Conservation (phyloP, 1,284 basidiomycete genomes). For the Ustilago trichophora region DNA sequence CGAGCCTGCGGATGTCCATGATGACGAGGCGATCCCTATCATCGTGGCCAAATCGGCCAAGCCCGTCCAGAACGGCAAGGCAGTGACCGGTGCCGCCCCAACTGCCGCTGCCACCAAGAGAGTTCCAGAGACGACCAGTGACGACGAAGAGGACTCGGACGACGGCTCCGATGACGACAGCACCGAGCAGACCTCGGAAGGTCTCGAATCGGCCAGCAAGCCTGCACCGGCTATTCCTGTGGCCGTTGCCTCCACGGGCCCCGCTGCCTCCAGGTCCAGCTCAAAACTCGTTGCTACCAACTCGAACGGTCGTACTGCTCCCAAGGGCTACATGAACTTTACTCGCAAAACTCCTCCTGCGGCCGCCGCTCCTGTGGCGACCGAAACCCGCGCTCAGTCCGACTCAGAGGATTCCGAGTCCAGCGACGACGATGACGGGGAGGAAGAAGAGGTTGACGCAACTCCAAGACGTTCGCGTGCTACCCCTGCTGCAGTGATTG, state of each 20-base stretch:
- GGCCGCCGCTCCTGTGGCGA: slow-evolving; percentile 2
- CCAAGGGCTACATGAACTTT: slow-evolving; percentile 36
- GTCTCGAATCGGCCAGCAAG: slow-evolving; percentile 12
- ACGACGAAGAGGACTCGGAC: slow-evolving; percentile 27
- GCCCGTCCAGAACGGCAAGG: slow-evolving; percentile 10
- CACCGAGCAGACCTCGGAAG: slow-evolving; percentile 43
- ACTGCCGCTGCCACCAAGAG: slow-evolving; percentile 6
- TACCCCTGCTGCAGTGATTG: slow-evolving; percentile 27
- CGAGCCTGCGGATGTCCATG: slow-evolving; percentile 44
- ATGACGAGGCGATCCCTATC: slow-evolving; percentile 26
- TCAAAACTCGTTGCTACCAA: slow-evolving; percentile 20
- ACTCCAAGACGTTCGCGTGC: slow-evolving; percentile 13
- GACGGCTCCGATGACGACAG: slow-evolving; percentile 26
- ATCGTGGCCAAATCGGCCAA: slow-evolving; percentile 15
- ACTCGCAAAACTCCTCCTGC: slow-evolving; percentile 14
- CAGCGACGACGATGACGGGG: slow-evolving; percentile 17
- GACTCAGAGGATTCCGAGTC: slow-evolving; percentile 15
- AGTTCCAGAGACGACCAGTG: slow-evolving; percentile 24
- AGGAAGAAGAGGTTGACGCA: slow-evolving; percentile 7
- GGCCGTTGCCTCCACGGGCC: slow-evolving; percentile 5
- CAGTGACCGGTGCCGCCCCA: slow-evolving; percentile 1
- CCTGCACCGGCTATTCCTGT: slow-evolving; percentile 17
- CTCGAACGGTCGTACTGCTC: slow-evolving; percentile 15
- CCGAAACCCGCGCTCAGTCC: neutral
- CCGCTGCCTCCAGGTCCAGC: slow-evolving; percentile 3